These are phyloP conservation scores for Suhomyces prunicola DNA, from an alignment of 805 yeast species.

Conservation along the genomic window DNA sequence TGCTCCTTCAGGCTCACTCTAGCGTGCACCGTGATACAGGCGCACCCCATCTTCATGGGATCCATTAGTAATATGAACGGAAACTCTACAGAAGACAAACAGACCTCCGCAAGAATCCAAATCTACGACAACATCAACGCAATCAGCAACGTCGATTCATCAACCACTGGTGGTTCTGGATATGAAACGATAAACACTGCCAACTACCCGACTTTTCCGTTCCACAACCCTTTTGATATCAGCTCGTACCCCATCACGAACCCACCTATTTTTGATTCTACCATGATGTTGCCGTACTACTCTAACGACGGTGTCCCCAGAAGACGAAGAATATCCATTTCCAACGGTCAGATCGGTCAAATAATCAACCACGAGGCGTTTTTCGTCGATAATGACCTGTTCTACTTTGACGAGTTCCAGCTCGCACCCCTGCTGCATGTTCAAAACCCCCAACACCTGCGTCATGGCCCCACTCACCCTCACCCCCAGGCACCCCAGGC, in stretches of 20 bases:
- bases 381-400: conserved; percentile 22
- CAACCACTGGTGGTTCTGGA: neutral
- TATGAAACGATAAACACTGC: neutral
- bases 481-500: neutral
- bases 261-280: conserved; percentile 46
- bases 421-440: neutral
- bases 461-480: neutral
- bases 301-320: conserved; percentile 33
- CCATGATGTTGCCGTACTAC: conserved; percentile 33
- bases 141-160: neutral
- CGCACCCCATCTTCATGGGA: neutral
- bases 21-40: neutral
- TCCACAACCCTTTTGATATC: conserved; percentile 39
- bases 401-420: conserved; percentile 17
- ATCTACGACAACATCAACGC: neutral
- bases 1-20: neutral
- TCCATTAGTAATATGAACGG: neutral
- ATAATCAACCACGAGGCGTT: conserved; percentile 48
- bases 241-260: conserved; percentile 43
- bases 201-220: conserved; percentile 12
- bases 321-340: conserved; percentile 71
- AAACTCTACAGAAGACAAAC: neutral
- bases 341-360: conserved; percentile 84
- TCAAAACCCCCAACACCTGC: conserved; percentile 5
- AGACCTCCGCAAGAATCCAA: neutral